Conservation (phyloP, 1,139 yeast genomes). For the Yamadazyma kanchanaburiensis region DNA sequence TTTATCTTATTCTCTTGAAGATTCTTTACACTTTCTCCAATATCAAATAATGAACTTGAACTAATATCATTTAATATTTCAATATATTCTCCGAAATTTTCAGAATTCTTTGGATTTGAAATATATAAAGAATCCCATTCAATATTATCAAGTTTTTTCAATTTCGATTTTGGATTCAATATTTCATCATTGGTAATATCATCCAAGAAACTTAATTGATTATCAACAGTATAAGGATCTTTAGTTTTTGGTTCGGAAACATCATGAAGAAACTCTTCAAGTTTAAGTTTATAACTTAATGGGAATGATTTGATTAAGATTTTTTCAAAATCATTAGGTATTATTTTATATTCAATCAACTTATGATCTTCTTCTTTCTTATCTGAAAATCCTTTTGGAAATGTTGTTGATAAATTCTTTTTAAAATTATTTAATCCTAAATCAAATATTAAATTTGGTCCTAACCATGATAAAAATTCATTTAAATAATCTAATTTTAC, state of each 20-base stretch:
- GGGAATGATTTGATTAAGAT: slow-evolving; percentile 29
- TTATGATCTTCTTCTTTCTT: slow-evolving; percentile 2
- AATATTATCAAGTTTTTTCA: slow-evolving; percentile 22
- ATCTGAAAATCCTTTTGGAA: slow-evolving; percentile 8
- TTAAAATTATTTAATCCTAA: slow-evolving; percentile 24
- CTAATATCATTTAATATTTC: slow-evolving; percentile 16
- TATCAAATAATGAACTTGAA: slow-evolving; percentile 8
- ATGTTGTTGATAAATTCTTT: slow-evolving; percentile 12
- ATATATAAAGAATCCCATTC: slow-evolving; percentile 36
- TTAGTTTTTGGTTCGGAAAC: slow-evolving; percentile 17
- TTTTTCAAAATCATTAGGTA: slow-evolving; percentile 8
- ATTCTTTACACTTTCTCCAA: slow-evolving; percentile 7
- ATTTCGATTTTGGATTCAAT: slow-evolving; percentile 25
- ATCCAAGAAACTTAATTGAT: slow-evolving; percentile 37
- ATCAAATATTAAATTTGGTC: slow-evolving; percentile 37
- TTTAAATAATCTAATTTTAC: slow-evolving; percentile 26
- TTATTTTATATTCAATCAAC: slow-evolving; percentile 9
- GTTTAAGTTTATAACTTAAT: slow-evolving; percentile 26
- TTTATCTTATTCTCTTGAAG: slow-evolving; percentile 10
- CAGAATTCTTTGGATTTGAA: slow-evolving; percentile 15
- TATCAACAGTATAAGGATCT: slow-evolving; percentile 16
- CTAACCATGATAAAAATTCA: slow-evolving; percentile 32
- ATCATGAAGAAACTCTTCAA: slow-evolving; percentile 32
- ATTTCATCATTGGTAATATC: slow-evolving; percentile 34
- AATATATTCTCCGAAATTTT: slow-evolving; percentile 21